phyloP scores from a whole-genome alignment of 2,329 filamentous ascomycete species.

The Neoscytalidium dimidiatum region DNA sequence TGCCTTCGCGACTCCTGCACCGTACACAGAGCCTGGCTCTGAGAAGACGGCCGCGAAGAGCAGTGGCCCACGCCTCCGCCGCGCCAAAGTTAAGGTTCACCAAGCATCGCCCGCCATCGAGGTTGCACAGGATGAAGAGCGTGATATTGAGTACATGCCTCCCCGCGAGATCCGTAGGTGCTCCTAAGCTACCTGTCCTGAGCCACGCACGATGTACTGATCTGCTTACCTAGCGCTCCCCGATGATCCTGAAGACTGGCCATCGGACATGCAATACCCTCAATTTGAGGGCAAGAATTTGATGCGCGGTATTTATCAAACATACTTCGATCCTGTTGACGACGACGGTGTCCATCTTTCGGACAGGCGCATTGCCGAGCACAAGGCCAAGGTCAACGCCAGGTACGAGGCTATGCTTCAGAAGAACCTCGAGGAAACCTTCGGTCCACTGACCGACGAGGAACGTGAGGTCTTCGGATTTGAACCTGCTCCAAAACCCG shows the following conservation, averaged over 20 bases:
- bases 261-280: constrained; percentile 53
- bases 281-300: constrained; percentile 57
- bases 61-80: constrained; percentile 58
- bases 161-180: constrained; percentile 56
- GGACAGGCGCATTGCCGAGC: constrained; percentile 58
- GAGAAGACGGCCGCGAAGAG: constrained; percentile 65
- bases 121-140: constrained; percentile 60
- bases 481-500: constrained; percentile 22
- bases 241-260: constrained; percentile 71
- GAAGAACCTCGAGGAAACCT: constrained; percentile 64
- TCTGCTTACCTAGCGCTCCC: constrained; percentile 49
- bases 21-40: constrained; percentile 47
- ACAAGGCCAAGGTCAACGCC: constrained; percentile 46
- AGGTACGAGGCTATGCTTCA: constrained; percentile 68
- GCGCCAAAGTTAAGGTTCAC: constrained; percentile 62
- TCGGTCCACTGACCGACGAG: constrained; percentile 44
- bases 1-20: constrained; percentile 66
- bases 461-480: constrained; percentile 51
- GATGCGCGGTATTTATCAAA: constrained; percentile 52
- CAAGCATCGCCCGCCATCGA: constrained; percentile 53
- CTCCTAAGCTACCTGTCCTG: neutral
- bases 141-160: constrained; percentile 88
- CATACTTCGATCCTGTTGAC: constrained; percentile 60
- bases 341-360: constrained; percentile 66
- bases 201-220: neutral